phyloP scores from a whole-genome alignment of 257 asterid genomes.

The Salvia rosmarinus region DNA sequence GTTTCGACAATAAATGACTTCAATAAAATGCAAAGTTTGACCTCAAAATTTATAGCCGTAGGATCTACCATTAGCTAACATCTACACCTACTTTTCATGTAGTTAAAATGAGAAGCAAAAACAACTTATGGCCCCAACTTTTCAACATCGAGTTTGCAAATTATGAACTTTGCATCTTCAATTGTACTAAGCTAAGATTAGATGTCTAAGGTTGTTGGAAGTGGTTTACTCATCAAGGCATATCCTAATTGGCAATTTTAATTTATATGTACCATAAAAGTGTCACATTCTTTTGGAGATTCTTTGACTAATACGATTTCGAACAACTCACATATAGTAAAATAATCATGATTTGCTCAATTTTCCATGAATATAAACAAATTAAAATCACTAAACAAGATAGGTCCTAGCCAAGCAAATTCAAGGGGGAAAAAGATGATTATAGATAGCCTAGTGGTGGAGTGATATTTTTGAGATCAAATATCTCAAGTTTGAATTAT shows the following conservation, averaged over 20 bases:
- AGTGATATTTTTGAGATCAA: too few relatives aligned
- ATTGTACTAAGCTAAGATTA: not conserved
- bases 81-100: not conserved
- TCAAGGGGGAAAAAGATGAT: too few relatives aligned
- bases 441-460: too few relatives aligned
- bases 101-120: not conserved
- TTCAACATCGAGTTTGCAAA: not conserved
- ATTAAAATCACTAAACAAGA: too few relatives aligned
- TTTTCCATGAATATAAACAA: not conserved
- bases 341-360: not conserved
- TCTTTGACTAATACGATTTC: too few relatives aligned
- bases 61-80: not conserved
- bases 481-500: too few relatives aligned
- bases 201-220: too few relatives aligned
- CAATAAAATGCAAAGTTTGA: slow-evolving; percentile 19
- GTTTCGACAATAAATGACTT: slow-evolving; percentile 19
- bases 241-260: not conserved
- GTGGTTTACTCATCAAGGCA: too few relatives aligned
- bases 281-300: not conserved
- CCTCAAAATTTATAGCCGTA: not conserved
- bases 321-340: too few relatives aligned
- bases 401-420: too few relatives aligned
- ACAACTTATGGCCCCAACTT: not conserved
- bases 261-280: not conserved
- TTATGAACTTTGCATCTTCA: not conserved